Percentiles rank a stretch among this genome's conserved stretches.
Conservation (phyloP, 371 early-diverging fungal genomes). For the Mucor saturninus region DNA sequence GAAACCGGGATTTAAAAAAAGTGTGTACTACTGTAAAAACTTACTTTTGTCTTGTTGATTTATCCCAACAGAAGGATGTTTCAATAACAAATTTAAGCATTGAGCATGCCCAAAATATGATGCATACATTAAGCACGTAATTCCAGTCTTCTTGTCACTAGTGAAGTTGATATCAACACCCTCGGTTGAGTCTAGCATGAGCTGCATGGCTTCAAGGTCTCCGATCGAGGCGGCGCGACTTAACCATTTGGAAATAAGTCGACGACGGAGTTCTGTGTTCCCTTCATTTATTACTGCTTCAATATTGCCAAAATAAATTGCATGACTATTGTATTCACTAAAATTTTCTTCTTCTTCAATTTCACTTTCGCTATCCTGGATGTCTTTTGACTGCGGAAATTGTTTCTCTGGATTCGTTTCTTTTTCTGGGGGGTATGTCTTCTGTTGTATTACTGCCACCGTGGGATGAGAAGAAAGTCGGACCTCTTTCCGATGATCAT, state of each 20-base stretch:
- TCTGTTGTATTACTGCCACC: neutral
- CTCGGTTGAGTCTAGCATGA: constrained; percentile 7
- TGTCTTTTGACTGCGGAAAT: neutral
- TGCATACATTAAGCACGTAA: constrained; percentile 27
- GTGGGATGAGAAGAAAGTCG: neutral
- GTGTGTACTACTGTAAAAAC: constrained; percentile 9
- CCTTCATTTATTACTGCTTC: constrained; percentile 6
- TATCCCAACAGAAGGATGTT: constrained; percentile 11
- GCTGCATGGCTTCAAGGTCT: constrained; percentile 18
- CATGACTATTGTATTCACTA: constrained; percentile 6
- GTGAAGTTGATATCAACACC: constrained; percentile 11
- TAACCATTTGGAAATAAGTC: constrained; percentile 16
- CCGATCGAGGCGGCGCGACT: constrained; percentile 34
- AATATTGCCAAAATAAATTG: constrained; percentile 8
- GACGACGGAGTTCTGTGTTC: constrained; percentile 14
- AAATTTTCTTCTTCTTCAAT: neutral
- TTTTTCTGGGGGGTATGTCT: neutral
- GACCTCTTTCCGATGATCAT: constrained; percentile 1
- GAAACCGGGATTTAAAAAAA: constrained; percentile 10
- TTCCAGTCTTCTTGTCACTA: constrained; percentile 17
- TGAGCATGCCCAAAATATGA: constrained; percentile 29
- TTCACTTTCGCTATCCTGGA: neutral
- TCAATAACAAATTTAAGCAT: constrained; percentile 21
- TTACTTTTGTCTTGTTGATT: constrained; percentile 35
- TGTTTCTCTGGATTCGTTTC: neutral